phyloP scores from a whole-genome alignment of 73 alveolate genomes.

The Tetrahymena borealis region DNA sequence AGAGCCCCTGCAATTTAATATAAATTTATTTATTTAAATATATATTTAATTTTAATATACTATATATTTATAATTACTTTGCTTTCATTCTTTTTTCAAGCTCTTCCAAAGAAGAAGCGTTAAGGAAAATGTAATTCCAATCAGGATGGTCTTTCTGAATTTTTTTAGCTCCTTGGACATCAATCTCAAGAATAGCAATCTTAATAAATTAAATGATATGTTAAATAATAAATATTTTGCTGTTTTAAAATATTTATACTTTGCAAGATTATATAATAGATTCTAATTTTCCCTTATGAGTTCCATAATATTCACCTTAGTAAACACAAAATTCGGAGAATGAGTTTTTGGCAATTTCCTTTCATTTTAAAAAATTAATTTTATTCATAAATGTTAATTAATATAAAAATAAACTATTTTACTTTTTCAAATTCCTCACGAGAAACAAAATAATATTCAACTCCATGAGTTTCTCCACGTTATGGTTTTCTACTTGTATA shows the following conservation, averaged over 20 bases:
- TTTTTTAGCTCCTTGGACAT: constrained; percentile 77
- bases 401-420: background rate
- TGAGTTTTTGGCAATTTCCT: constrained; percentile 53
- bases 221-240: constrained; percentile 45
- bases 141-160: constrained; percentile 57
- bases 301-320: constrained; percentile 66
- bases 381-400: too few relatives aligned
- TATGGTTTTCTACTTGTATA: constrained; percentile 53
- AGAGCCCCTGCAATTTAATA: constrained; percentile 25
- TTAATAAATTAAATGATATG: background rate
- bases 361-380: background rate
- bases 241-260: background rate
- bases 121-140: constrained; percentile 69
- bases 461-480: constrained; percentile 47
- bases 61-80: background rate
- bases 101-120: constrained; percentile 74
- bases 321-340: constrained; percentile 54
- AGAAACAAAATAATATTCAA: constrained; percentile 57
- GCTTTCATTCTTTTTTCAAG: constrained; percentile 64
- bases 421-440: constrained; percentile 61
- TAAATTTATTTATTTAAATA: background rate
- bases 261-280: background rate
- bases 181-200: constrained; percentile 73
- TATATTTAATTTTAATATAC: background rate
- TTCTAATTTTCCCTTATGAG: constrained; percentile 60